A percentile compares a stretch with the other conserved stretches of the same genome.
Conservation (phyloP, 164 flowering plant genomes). For the Macadamia tetraphylla region DNA sequence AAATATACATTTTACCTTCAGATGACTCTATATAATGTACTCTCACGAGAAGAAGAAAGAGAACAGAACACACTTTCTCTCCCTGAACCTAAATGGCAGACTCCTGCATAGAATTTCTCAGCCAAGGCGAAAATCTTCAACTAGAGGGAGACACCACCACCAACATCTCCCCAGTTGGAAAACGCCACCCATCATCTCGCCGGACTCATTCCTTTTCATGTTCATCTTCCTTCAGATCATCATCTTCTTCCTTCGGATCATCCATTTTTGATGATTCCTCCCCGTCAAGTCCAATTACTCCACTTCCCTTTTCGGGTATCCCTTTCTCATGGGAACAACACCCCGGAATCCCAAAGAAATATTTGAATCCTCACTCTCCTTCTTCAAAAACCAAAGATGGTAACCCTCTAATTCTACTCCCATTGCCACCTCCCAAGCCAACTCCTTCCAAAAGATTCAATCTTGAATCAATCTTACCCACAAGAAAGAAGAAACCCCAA, state of each 20-base stretch:
- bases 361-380: background rate
- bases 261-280: conserved; percentile 9
- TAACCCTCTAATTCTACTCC: conserved; percentile 18
- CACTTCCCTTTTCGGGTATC: conserved; percentile 29
- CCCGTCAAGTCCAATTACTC: conserved; percentile 24
- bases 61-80: too few relatives aligned
- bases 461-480: background rate
- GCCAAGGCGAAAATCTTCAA: background rate
- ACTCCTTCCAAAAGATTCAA: conserved; percentile 14
- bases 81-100: background rate
- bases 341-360: conserved; percentile 58
- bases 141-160: background rate
- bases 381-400: conserved; percentile 16
- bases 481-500: conserved; percentile 3
- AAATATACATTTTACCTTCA: too few relatives aligned
- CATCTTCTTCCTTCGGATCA: conserved; percentile 24
- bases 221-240: conserved; percentile 19
- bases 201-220: conserved; percentile 15
- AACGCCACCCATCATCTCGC: conserved; percentile 9
- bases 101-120: background rate
- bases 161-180: background rate
- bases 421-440: conserved; percentile 34
- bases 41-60: too few relatives aligned
- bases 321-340: conserved; percentile 68
- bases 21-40: too few relatives aligned